Percentiles rank a stretch among this genome's conserved stretches.
phyloP scores from a whole-genome alignment of 2,329 filamentous ascomycete species.

The Neoscytalidium dimidiatum region DNA sequence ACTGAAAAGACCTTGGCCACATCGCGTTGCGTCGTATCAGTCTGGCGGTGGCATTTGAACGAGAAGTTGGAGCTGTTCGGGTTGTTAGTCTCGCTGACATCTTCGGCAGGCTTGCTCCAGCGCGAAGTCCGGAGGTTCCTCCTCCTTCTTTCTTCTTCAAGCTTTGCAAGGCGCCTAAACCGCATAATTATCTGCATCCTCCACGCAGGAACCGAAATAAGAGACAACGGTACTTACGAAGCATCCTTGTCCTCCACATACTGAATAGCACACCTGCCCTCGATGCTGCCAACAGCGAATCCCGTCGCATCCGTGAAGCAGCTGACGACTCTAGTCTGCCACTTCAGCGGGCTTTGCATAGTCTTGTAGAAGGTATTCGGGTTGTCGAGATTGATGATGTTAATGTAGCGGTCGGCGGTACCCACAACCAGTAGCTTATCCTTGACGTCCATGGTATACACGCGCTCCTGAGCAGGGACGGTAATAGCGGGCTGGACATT shows the following conservation, averaged over 20 bases:
- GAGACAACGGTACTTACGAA: conserved; percentile 42
- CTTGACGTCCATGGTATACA: conserved; percentile 90
- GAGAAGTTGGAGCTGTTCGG: conserved; percentile 76
- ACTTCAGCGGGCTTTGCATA: conserved; percentile 92
- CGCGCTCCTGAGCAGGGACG: conserved; percentile 70
- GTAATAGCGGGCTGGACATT: conserved; percentile 65
- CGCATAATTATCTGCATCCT: neutral
- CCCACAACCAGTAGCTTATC: conserved; percentile 87
- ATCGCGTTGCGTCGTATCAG: conserved; percentile 62
- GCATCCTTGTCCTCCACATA: conserved; percentile 97
- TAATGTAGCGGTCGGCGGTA: conserved; percentile 94
- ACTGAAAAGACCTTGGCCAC: conserved; percentile 89
- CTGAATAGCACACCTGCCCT: conserved; percentile 95
- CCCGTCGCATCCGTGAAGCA: conserved; percentile 91
- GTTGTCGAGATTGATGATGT: conserved; percentile 87
- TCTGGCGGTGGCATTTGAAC: conserved; percentile 97
- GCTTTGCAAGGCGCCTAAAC: neutral
- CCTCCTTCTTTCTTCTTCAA: neutral
- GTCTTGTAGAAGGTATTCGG: conserved; percentile 95
- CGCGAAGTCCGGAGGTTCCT: neutral
- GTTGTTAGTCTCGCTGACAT: conserved; percentile 18
- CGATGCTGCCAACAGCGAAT: conserved; percentile 94
- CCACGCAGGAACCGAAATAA: neutral
- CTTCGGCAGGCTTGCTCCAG: neutral
- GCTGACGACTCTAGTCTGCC: conserved; percentile 93